Evolutionary conservation across 1,139 yeast genomes (phyloP).

Genomic region (Meyerozyma elateridarum): DNA sequence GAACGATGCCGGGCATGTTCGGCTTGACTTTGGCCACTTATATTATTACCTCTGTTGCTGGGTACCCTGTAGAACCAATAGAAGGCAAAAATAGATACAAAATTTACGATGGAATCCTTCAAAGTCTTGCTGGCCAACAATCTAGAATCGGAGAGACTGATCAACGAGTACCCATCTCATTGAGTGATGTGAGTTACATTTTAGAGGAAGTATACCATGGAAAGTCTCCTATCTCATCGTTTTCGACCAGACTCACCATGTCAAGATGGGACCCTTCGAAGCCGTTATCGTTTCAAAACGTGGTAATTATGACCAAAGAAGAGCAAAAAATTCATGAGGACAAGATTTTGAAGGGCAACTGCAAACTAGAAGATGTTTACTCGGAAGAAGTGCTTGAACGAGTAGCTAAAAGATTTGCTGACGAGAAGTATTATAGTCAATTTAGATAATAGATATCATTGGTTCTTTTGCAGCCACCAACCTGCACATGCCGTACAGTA

Average conservation of each 20-base stretch:
- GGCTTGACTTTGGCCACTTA: conserved; percentile 88
- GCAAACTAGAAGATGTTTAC: conserved; percentile 60
- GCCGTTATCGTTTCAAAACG: conserved; percentile 59
- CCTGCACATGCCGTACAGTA: too few relatives aligned
- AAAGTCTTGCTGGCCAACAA: conserved; percentile 83
- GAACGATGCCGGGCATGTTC: conserved; percentile 95
- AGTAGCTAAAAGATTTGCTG: conserved; percentile 62
- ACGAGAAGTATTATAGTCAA: conserved; percentile 67
- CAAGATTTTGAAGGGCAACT: conserved; percentile 63
- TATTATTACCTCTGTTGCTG: conserved; percentile 72
- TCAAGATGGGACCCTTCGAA: conserved; percentile 77
- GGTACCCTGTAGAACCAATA: conserved; percentile 82
- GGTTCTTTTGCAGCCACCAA: too few relatives aligned
- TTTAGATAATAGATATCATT: conserved; percentile 23
- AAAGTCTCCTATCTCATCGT: conserved; percentile 84
- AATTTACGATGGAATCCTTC: conserved; percentile 75
- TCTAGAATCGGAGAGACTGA: conserved; percentile 65
- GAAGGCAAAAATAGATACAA: conserved; percentile 90
- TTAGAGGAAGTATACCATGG: conserved; percentile 92
- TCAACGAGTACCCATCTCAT: conserved; percentile 68
- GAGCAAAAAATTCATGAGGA: conserved; percentile 80
- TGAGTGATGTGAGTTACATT: conserved; percentile 75
- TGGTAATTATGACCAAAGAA: conserved; percentile 83
- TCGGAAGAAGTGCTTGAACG: conserved; percentile 51
- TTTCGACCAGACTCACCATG: conserved; percentile 70